A percentile compares a stretch with the other conserved stretches of the same genome.
phyloP scores from a whole-genome alignment of 2,329 filamentous ascomycete species.

The Chalara sp. region DNA sequence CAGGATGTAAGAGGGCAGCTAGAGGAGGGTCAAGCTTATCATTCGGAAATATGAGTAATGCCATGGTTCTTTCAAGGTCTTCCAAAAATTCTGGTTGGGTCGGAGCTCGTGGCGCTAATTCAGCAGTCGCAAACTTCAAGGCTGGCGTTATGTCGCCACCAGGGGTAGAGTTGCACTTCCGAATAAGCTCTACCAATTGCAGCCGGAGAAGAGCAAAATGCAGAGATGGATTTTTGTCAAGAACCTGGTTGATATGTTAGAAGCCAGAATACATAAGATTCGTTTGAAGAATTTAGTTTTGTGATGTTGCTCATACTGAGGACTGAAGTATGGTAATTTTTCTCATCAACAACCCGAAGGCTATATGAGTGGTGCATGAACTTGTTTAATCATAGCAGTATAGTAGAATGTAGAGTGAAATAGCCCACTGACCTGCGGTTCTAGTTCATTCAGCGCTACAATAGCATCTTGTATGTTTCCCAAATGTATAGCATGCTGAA shows the following conservation, averaged over 20 bases:
- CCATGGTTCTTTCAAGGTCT: constrained; percentile 89
- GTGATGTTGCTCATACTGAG: constrained; percentile 67
- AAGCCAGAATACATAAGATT: neutral
- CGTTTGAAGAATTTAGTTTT: constrained; percentile 8
- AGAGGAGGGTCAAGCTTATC: constrained; percentile 72
- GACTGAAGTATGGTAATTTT: constrained; percentile 69
- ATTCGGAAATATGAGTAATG: constrained; percentile 80
- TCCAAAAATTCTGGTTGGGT: constrained; percentile 74
- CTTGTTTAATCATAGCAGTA: constrained; percentile 84
- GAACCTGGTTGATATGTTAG: constrained; percentile 45
- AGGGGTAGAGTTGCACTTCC: constrained; percentile 58
- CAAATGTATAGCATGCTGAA: constrained; percentile 76
- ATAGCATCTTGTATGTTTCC: constrained; percentile 85
- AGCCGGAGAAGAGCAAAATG: constrained; percentile 87
- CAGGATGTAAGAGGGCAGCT: constrained; percentile 69
- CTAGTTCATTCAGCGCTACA: constrained; percentile 78
- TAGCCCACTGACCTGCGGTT: constrained; percentile 71
- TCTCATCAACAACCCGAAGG: constrained; percentile 85
- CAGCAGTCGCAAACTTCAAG: constrained; percentile 77
- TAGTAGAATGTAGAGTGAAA: constrained; percentile 3
- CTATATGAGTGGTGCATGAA: constrained; percentile 99
- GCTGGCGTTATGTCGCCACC: constrained; percentile 68
- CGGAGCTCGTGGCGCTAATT: constrained; percentile 81
- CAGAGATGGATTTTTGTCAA: constrained; percentile 74
- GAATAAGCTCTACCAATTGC: constrained; percentile 90